Evolutionary conservation across 1,139 yeast genomes (phyloP).

Genomic region (Blastobotrys petasosporus): DNA sequence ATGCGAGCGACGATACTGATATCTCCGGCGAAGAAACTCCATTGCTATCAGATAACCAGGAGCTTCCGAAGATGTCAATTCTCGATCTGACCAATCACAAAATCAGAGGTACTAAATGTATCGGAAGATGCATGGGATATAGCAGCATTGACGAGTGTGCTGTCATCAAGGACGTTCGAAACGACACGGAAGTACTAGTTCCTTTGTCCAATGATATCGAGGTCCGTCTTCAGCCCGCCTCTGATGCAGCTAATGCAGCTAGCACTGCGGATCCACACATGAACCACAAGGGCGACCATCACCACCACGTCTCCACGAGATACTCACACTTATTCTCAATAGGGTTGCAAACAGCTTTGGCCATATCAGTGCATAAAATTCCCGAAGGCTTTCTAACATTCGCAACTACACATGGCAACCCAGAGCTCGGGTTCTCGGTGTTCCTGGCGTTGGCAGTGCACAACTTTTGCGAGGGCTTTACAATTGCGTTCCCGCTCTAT

Average conservation of each 20-base stretch:
- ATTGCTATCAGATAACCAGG: conserved; percentile 7
- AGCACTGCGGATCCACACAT: background rate
- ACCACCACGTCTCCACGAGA: conserved; percentile 76
- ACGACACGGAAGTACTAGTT: background rate
- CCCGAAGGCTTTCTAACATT: conserved; percentile 94
- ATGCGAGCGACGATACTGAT: conserved; percentile 10
- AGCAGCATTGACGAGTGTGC: conserved; percentile 40
- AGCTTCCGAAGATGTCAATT: conserved; percentile 14
- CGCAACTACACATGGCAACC: conserved; percentile 70
- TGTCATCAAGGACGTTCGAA: conserved; percentile 1
- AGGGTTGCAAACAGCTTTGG: conserved; percentile 85
- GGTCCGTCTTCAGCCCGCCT: too few relatives aligned
- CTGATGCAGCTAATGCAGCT: too few relatives aligned
- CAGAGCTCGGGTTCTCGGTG: conserved; percentile 67
- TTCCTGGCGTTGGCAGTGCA: conserved; percentile 81
- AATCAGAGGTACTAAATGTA: conserved; percentile 28
- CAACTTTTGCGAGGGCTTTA: conserved; percentile 92
- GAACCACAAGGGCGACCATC: conserved; percentile 43
- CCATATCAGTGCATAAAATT: conserved; percentile 80
- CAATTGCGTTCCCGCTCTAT: conserved; percentile 86
- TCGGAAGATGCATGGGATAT: conserved; percentile 52
- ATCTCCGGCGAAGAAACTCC: conserved; percentile 19
- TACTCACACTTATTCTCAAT: conserved; percentile 71
- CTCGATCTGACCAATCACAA: conserved; percentile 26
- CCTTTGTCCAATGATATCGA: too few relatives aligned